Conservation (phyloP, 352 stramenopile genomes). For the Phytophthora foliorum region DNA sequence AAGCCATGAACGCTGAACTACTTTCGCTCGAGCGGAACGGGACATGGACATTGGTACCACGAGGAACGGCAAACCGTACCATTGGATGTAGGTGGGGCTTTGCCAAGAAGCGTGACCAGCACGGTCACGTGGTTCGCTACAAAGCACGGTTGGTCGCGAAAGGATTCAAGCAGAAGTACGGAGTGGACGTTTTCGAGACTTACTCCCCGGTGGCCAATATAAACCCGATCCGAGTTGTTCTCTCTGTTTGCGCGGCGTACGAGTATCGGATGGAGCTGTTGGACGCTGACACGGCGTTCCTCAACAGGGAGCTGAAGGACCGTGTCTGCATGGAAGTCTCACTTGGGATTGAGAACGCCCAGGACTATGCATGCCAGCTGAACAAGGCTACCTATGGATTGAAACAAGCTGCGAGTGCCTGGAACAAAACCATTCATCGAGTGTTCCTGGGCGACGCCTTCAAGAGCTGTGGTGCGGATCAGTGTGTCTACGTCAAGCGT, state of each 20-base stretch:
- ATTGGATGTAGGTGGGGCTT: conserved; percentile 52
- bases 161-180: conserved; percentile 42
- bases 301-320: conserved; percentile 27
- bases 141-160: conserved; percentile 45
- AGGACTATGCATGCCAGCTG: conserved; percentile 5
- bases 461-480: conserved; percentile 10
- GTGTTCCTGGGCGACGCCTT: conserved; percentile 5
- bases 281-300: conserved; percentile 47
- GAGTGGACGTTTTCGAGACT: conserved; percentile 42
- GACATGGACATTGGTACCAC: conserved; percentile 9
- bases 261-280: conserved; percentile 37
- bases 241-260: conserved; percentile 19
- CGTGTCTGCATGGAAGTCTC: conserved; percentile 22
- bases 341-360: not conserved
- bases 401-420: conserved; percentile 27
- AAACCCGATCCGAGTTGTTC: conserved; percentile 39
- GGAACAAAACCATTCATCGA: conserved; percentile 20
- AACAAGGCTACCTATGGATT: conserved; percentile 30
- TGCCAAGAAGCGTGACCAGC: conserved; percentile 43
- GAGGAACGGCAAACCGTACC: conserved; percentile 6
- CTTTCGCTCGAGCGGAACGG: not conserved
- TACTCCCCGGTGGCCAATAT: conserved; percentile 41
- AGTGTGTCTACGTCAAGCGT: conserved; percentile 8
- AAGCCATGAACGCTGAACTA: too few species aligned
- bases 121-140: conserved; percentile 40